phyloP scores from a whole-genome alignment of 2,329 filamentous ascomycete species.

The Aspergillus ruber region DNA sequence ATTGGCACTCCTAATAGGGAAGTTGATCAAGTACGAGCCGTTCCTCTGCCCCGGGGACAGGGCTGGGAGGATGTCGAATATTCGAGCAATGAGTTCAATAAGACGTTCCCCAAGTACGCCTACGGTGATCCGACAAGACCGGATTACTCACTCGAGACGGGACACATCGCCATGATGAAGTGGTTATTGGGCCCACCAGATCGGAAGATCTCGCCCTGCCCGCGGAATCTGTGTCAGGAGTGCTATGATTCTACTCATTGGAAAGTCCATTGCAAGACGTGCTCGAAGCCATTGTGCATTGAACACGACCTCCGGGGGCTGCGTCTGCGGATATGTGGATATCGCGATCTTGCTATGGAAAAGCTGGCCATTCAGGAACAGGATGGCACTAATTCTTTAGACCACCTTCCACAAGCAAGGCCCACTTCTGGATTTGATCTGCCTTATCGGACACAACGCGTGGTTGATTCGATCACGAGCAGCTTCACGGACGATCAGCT shows the following conservation, averaged over 20 bases:
- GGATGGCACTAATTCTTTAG: conserved; percentile 7
- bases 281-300: conserved; percentile 52
- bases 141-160: conserved; percentile 34
- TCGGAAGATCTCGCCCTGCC: conserved; percentile 43
- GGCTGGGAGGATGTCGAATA: conserved; percentile 53
- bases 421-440: conserved; percentile 20
- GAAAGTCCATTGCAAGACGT: conserved; percentile 54
- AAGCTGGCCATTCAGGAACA: conserved; percentile 33
- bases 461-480: conserved; percentile 26
- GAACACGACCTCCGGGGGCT: conserved; percentile 54
- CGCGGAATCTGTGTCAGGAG: conserved; percentile 52
- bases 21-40: conserved; percentile 51
- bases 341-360: conserved; percentile 49
- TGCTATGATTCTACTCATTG: conserved; percentile 54
- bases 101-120: conserved; percentile 33
- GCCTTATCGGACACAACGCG: conserved; percentile 24
- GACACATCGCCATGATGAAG: conserved; percentile 38
- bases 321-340: conserved; percentile 53
- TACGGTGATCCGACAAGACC: conserved; percentile 34
- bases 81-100: conserved; percentile 36
- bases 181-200: conserved; percentile 45
- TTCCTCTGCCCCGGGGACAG: conserved; percentile 48
- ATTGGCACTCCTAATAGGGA: conserved; percentile 49
- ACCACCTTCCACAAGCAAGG: conserved; percentile 7
- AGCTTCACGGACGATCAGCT: conserved; percentile 30